Conservation (phyloP, 768 basidiomycete genomes). For the Hysterangium stoloniferum region DNA sequence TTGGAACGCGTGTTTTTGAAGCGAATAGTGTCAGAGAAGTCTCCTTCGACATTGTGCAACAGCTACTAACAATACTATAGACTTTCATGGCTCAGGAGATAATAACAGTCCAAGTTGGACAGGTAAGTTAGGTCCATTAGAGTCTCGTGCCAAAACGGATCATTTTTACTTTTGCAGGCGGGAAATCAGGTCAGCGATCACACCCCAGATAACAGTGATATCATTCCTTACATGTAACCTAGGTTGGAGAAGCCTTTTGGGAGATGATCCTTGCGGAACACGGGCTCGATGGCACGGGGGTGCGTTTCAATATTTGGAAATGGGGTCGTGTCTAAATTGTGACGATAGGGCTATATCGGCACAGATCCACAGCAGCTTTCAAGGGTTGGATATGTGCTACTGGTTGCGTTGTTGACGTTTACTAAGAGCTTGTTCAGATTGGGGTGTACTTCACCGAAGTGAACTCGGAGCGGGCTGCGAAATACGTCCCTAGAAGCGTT, state of each 20-base stretch:
- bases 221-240: background rate
- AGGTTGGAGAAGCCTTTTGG: constrained; percentile 78
- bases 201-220: background rate
- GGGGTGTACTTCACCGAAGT: constrained; percentile 80
- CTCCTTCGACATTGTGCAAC: too few species aligned
- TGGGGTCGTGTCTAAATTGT: constrained; percentile 7
- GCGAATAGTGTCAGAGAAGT: too few species aligned
- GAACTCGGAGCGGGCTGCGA: constrained; percentile 28
- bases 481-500: constrained; percentile 86
- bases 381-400: constrained; percentile 38
- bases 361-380: constrained; percentile 66
- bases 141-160: too few species aligned
- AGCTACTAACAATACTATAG: too few species aligned
- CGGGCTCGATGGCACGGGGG: constrained; percentile 67
- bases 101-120: constrained; percentile 75
- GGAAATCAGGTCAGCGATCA: constrained; percentile 50
- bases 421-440: constrained; percentile 40
- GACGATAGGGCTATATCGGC: constrained; percentile 55
- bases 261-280: constrained; percentile 80
- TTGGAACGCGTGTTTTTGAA: too few species aligned
- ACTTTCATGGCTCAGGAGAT: constrained; percentile 67
- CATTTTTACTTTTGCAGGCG: constrained; percentile 38
- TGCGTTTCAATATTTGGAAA: constrained; percentile 28
- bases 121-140: constrained; percentile 34
- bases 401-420: background rate